Evolutionary conservation across 2,329 filamentous ascomycete genomes (phyloP).

Genomic region (Penicillium psychrosexuale): DNA sequence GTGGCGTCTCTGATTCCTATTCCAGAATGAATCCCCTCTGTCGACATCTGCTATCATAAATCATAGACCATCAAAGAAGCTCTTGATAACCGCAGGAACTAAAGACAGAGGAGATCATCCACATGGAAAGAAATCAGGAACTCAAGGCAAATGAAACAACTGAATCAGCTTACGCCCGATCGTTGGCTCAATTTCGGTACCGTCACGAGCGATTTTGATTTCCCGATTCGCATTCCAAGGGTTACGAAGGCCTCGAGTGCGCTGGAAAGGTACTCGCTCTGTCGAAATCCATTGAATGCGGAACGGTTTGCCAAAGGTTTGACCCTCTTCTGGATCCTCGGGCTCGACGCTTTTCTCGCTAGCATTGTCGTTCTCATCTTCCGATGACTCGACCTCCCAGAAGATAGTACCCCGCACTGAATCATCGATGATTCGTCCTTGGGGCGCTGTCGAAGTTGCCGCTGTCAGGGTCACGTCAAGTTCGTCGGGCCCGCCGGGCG

Average conservation of each 20-base stretch:
- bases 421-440: conserved; percentile 86
- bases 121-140: too few species aligned
- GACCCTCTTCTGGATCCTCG: conserved; percentile 49
- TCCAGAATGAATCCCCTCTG: background rate
- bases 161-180: conserved; percentile 73
- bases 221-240: conserved; percentile 94
- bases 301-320: conserved; percentile 88
- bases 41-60: background rate
- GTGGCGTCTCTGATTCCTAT: background rate
- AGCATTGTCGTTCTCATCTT: conserved; percentile 38
- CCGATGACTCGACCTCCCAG: conserved; percentile 75
- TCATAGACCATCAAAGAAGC: background rate
- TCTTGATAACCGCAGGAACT: background rate
- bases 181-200: conserved; percentile 83
- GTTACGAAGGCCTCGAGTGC: conserved; percentile 81
- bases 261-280: conserved; percentile 78
- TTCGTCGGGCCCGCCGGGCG: conserved; percentile 60
- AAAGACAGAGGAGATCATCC: background rate
- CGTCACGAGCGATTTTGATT: conserved; percentile 92
- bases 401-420: conserved; percentile 93
- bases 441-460: conserved; percentile 72
- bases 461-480: conserved; percentile 77
- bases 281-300: conserved; percentile 87
- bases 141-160: conserved; percentile 63
- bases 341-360: conserved; percentile 46